Base-by-base conservation (phyloP, 1,139 yeast genomes). In the Oligophagozyma castellii region DNA sequence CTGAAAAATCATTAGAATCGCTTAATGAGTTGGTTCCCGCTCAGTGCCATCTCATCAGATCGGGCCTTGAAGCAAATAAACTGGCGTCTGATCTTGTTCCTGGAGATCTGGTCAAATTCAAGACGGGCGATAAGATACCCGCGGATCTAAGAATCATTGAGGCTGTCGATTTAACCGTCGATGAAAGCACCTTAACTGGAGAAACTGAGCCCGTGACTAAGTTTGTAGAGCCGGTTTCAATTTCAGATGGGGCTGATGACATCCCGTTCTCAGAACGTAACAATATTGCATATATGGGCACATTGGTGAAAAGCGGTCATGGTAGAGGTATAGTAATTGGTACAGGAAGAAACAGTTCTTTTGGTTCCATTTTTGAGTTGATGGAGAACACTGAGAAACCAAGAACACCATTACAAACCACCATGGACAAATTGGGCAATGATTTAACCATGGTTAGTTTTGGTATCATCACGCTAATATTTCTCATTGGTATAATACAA, bases 301-400 rank as follows among this genome's bases (percentile, higher is more conserved):
- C 96, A 1, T 63, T 86, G 44, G 95, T 84, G 5, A 73, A 94
- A 43, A 92, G 81, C 46, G 96, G 95, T 20, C 83, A 78, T 44
- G 96, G 95, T 8, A 49, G 75, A 2, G 96, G 96, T 33, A 65
- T 86, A 24, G 96, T 86, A 12, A 69, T 86, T 29, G 93, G 86
- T 5, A 86, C 94, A 1, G 92, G 92, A 15, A 61, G 67, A 23
- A 71, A 73, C 38, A 84, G 95, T 2, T 95, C 86, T 34, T 83
- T 86, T 56, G 96, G 96, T 20, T 61, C 74, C 23, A 78, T 73
- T 7, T 86, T 84, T 51, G 84, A 77, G 42, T 83, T 86, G 94
- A 81, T 86, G 93, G 67, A 78, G 23, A 76, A 73, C 34, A 84
- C 86, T 39, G 94, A 83, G 52, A 86, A 84, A 55, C 96, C 96